phyloP scores from a whole-genome alignment of 2,329 filamentous ascomycete species.

The Neonectria sp. region DNA sequence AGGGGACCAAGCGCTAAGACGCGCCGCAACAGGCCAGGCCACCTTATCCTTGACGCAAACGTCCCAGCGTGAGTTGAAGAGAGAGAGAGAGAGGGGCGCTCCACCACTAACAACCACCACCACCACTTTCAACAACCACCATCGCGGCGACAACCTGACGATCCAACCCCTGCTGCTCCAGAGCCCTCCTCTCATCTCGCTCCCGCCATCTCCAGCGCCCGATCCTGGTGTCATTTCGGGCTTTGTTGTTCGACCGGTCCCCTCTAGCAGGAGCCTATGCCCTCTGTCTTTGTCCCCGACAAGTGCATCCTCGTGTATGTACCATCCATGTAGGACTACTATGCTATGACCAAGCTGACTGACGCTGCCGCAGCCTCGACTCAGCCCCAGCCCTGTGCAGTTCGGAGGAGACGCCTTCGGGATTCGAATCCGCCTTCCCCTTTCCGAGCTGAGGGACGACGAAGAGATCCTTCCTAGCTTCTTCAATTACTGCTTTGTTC shows the following conservation, averaged over 20 bases:
- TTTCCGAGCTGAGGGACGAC: not conserved
- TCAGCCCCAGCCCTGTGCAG: constrained; percentile 46
- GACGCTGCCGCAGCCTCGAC: constrained; percentile 41
- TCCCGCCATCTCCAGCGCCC: constrained; percentile 1
- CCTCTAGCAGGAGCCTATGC: constrained; percentile 25
- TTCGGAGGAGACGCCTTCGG: constrained; percentile 9
- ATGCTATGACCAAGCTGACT: constrained; percentile 19
- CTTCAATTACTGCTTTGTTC: not conserved
- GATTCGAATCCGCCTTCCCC: not conserved
- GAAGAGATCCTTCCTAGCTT: not conserved
- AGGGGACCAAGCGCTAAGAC: constrained; percentile 3
- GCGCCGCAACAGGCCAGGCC: constrained; percentile 2
- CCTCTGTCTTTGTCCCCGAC: not conserved
- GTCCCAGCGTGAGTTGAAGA: not conserved
- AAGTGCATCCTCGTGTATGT: constrained; percentile 1
- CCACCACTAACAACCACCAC: not conserved
- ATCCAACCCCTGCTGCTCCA: not conserved
- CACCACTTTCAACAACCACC: not conserved
- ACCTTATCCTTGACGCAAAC: no score
- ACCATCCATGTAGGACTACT: constrained; percentile 4
- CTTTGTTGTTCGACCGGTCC: constrained; percentile 14
- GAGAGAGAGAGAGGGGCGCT: not conserved
- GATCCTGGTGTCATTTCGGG: constrained; percentile 22
- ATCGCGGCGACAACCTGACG: not conserved
- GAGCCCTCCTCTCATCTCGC: not conserved